Evolutionary conservation across 2,329 filamentous ascomycete species (phyloP).

Genomic region (Penicillium sumatraense): DNA sequence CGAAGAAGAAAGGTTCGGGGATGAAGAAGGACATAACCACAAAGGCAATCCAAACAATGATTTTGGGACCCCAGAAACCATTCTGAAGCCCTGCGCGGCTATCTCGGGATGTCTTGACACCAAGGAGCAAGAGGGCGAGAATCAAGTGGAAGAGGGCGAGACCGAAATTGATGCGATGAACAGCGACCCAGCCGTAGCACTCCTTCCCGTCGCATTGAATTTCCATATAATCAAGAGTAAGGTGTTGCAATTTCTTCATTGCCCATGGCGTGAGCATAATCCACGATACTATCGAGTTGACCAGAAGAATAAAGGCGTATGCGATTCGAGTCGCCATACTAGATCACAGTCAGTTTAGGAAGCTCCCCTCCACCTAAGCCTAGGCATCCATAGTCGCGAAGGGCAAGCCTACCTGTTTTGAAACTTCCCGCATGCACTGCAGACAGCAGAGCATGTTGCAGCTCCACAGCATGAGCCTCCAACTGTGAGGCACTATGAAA

Average conservation of each 20-base stretch:
- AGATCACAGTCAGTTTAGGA: slow-evolving; percentile 28
- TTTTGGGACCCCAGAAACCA: slow-evolving; percentile 98
- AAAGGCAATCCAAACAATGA: slow-evolving; percentile 84
- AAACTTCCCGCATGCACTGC: slow-evolving; percentile 94
- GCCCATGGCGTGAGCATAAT: slow-evolving; percentile 99
- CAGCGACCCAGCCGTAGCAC: slow-evolving; percentile 94
- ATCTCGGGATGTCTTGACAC: slow-evolving; percentile 84
- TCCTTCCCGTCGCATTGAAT: slow-evolving; percentile 89
- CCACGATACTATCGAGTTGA: slow-evolving; percentile 98
- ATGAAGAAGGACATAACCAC: slow-evolving; percentile 94
- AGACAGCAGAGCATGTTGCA: slow-evolving; percentile 93
- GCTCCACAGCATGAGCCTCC: slow-evolving; percentile 93
- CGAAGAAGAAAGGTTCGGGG: slow-evolving; percentile 89
- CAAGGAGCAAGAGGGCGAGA: slow-evolving; percentile 81
- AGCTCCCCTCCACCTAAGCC: background rate
- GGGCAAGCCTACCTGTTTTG: slow-evolving; percentile 84
- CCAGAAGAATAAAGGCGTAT: slow-evolving; percentile 88
- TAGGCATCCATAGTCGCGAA: slow-evolving; percentile 8
- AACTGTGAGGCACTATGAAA: slow-evolving; percentile 73
- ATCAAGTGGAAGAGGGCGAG: slow-evolving; percentile 92
- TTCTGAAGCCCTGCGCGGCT: slow-evolving; percentile 89
- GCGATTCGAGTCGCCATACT: slow-evolving; percentile 97
- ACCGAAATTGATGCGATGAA: slow-evolving; percentile 97
- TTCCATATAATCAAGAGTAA: slow-evolving; percentile 94
- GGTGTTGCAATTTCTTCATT: slow-evolving; percentile 88